phyloP scores from a whole-genome alignment of 768 basidiomycete species.

The Phylloporus sp. region DNA sequence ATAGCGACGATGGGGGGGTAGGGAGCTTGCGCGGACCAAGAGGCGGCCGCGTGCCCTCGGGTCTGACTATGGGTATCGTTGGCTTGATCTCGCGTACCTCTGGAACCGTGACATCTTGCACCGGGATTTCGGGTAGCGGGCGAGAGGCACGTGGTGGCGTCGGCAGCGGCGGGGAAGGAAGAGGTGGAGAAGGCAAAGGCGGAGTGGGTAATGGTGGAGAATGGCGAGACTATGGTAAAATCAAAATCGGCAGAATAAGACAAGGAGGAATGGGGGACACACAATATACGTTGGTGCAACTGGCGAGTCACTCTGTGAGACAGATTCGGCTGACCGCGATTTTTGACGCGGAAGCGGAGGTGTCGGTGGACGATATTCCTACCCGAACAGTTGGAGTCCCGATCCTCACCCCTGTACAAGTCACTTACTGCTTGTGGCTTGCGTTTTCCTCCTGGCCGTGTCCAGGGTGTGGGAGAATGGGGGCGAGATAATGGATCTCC shows the following conservation, averaged over 20 bases:
- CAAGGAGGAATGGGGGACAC: conserved; percentile 10
- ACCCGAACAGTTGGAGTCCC: conserved; percentile 2
- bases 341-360: conserved; percentile 46
- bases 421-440: conserved; percentile 26
- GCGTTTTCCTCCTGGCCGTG: conserved; percentile 21
- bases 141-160: conserved; percentile 28
- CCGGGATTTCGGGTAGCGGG: conserved; percentile 29
- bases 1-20: conserved; percentile 27
- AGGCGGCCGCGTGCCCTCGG: conserved; percentile 18
- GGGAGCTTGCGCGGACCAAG: conserved; percentile 30
- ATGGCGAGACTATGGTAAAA: conserved; percentile 20
- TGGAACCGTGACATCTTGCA: conserved; percentile 11
- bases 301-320: conserved; percentile 32
- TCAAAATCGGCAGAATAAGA: conserved; percentile 1
- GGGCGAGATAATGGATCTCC: conserved; percentile 34
- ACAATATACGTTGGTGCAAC: conserved; percentile 25
- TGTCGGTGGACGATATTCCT: conserved; percentile 59
- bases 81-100: conserved; percentile 20
- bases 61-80: conserved; percentile 8
- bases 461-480: conserved; percentile 35
- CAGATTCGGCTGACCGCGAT: conserved; percentile 26
- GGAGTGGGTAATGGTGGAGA: conserved; percentile 16
- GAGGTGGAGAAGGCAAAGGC: conserved; percentile 15
- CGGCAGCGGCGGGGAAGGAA: conserved; percentile 24
- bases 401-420: background rate